Base-by-base conservation (phyloP, 1,284 basidiomycete genomes). In the Coriolopsis trogii region DNA sequence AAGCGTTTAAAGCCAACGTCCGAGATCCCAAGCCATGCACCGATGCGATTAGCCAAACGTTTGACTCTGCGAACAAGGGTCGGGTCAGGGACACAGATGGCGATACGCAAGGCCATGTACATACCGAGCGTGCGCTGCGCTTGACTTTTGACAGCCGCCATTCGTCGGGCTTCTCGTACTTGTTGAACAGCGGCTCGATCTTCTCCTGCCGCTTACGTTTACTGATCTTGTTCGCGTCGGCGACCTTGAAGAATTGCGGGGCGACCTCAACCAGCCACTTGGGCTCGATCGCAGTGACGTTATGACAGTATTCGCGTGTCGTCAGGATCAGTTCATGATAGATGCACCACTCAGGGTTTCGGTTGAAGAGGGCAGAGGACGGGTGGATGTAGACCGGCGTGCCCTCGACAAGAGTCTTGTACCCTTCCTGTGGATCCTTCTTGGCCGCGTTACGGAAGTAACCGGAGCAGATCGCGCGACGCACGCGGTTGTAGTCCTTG, bases 211-310 rank as follows among this genome's bases (percentile, higher is more conserved):
- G 87, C 80, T 99, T 99, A 63, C 96, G 82, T 73, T 98, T 98
- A 65, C 92, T 95, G 72, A 99, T 96, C 72, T 95, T 95, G 73
- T 94, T 91, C 44, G 85, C 89, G 70, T 98, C 95, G 2, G 96
- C 95, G 38, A 97, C 91, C 71, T 91, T 91, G 88, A 99, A 99
- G 81, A 98, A 98, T 51, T 93, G 90, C 7, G 96, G 96, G 10
- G 97, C 96, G 20, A 98, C 95, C 68, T 99, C 96, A 6, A 96
- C 92, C 13, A 99, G 82, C 97, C 97, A 99, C 72, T 98, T 97
- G 2, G 97, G 95, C 69, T 99, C 97, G 54, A 99, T 87, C 1
- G 94, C 93, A 1, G 94, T 98, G 24, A 95, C 93, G 63, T 95
- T 95, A 68, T 95, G 93, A 77, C 95, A 97, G 71, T 98, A 98